Evolutionary conservation across 352 stramenopile species (phyloP), one percentile per base, ranked within the genome.

Genomic region (Phytophthora nicotianae): DNA sequence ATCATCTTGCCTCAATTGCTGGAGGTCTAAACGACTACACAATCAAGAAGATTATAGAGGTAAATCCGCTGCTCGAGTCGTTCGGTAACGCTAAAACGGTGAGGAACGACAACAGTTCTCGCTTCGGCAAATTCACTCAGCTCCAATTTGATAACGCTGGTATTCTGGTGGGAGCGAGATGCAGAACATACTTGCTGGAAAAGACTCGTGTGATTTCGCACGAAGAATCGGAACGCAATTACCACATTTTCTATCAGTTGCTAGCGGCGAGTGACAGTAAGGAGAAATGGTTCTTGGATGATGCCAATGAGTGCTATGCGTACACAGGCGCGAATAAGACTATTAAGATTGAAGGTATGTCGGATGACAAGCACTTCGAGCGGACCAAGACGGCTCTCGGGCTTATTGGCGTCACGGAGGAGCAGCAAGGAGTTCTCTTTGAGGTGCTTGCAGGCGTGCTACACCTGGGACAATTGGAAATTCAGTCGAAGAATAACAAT

Each of bases 101-200:
- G 26, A 79, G 97, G 9, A 99, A 99, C 73, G 92, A 98, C 75
- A 99, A 99, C 75, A 98, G 88, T 49, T 90, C 66, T 59, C 88
- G 97, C 20, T 99, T 99, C 71, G 97, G 96, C 33, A 98, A 98
- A 72, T 99, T 98, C 63, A 99, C 97, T 60, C 87, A 99, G 65
- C 82, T 99, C 10, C 81, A 97, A 61, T 99, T 99, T 63, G 83
- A 92, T 49, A 62, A 58, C 14, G 51, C 62, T 20, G 86, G 88
- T 1, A 83, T 75, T 50, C 62, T 96, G 0, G 77, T 93, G 3
- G 89, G 90, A 35, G 88, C 87, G 32, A 77, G 72, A 23, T 93
- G 91, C 51, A 76, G 80, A 46, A 96, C 86, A 16, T 98, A 98
- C 59, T 79, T 98, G 49, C 75, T 98, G 49, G 95, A 98, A 70